phyloP scores from a whole-genome alignment of 192 early-diverging fungal genomes.

The Linnemannia zychae region DNA sequence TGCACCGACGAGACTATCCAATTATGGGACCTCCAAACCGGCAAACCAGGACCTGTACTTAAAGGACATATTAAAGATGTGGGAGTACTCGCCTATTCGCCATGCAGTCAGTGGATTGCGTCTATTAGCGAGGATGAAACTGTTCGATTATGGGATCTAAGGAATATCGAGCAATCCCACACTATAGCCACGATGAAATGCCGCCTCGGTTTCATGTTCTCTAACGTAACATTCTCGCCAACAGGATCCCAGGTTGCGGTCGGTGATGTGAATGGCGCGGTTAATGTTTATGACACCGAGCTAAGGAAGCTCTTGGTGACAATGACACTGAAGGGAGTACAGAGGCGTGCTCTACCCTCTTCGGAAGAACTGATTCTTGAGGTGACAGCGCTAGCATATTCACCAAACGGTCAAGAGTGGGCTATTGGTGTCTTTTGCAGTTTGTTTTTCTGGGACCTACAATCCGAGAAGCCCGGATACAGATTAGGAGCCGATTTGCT shows the following conservation, averaged over 20 bases:
- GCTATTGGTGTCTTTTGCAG: neutral
- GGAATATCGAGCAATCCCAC: neutral
- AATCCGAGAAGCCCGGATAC: neutral
- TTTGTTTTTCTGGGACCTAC: neutral
- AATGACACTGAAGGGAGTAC: neutral
- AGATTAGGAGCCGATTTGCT: neutral
- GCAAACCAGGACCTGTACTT: neutral
- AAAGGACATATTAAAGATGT: neutral
- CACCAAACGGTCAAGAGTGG: neutral
- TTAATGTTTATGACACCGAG: neutral
- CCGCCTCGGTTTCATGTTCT: neutral
- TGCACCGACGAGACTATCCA: neutral
- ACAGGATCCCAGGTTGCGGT: neutral
- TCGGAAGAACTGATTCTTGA: too few species aligned
- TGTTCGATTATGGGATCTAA: neutral
- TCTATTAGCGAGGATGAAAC: neutral
- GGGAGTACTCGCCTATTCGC: neutral
- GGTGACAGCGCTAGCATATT: neutral
- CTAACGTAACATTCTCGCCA: neutral
- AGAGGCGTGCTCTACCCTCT: too few species aligned
- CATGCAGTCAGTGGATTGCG: neutral
- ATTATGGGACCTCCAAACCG: neutral
- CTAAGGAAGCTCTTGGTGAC: neutral
- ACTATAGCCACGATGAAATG: neutral
- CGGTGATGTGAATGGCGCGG: neutral